These are phyloP conservation scores for Rhytidiadelphus loreus DNA, from an alignment of 225 moss, liverwort and hornwort genomes.

Conservation along the genomic window DNA sequence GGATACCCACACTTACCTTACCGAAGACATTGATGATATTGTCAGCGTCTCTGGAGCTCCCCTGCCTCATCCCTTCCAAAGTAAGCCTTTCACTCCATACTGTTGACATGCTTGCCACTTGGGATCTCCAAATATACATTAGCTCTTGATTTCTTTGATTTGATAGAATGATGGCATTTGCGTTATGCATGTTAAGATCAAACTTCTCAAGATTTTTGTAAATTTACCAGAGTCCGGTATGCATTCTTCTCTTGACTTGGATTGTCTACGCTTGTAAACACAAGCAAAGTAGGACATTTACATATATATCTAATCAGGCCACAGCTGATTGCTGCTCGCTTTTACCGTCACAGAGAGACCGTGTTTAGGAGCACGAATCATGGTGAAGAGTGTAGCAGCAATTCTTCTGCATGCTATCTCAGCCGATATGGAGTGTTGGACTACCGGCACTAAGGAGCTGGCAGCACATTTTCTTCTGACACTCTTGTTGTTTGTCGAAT, in stretches of 20 bases:
- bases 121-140: background rate
- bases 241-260: background rate
- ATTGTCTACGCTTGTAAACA: background rate
- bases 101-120: background rate
- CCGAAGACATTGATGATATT: conserved; percentile 69
- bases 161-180: background rate
- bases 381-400: conserved; percentile 70
- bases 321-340: background rate
- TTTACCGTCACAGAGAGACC: conserved; percentile 49
- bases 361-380: conserved; percentile 76
- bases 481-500: conserved; percentile 68
- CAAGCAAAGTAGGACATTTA: background rate
- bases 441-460: conserved; percentile 63
- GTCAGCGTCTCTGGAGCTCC: conserved; percentile 22
- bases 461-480: conserved; percentile 74
- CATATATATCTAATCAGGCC: background rate
- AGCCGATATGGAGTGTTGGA: conserved; percentile 80
- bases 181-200: background rate
- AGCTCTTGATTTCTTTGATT: background rate
- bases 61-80: conserved; percentile 64
- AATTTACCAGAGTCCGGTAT: background rate
- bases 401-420: conserved; percentile 70
- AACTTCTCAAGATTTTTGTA: background rate
- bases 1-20: conserved; percentile 65
- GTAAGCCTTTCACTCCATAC: conserved; percentile 7